Evolutionary conservation across 306 rosid species (phyloP).

Genomic region (Erythrophleum fordii): DNA sequence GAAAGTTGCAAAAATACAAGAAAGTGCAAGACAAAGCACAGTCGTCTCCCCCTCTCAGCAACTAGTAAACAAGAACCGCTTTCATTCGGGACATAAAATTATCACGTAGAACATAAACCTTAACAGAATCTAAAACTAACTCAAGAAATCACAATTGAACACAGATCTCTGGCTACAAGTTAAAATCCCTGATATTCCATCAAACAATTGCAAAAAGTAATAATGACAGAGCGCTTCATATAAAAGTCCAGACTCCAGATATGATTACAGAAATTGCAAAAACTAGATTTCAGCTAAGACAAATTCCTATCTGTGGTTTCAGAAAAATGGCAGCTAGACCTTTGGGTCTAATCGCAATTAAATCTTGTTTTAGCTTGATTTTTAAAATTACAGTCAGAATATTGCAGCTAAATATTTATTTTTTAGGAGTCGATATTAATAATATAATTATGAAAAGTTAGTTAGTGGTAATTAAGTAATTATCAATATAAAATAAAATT

Average conservation of each 20-base stretch:
- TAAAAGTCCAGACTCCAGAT: not conserved
- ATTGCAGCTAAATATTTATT: too few relatives aligned
- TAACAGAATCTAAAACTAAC: not conserved
- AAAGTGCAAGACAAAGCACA: not conserved
- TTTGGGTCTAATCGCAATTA: too few relatives aligned
- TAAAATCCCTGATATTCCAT: not conserved
- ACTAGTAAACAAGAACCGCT: not conserved
- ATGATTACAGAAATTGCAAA: not conserved
- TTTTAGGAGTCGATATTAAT: too few relatives aligned
- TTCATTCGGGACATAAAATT: too few relatives aligned
- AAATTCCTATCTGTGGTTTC: too few relatives aligned
- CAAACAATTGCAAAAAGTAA: not conserved
- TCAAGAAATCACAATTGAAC: not conserved
- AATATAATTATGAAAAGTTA: too few relatives aligned
- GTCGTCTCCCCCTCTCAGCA: not conserved
- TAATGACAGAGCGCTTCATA: too few relatives aligned
- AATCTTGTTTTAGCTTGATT: too few relatives aligned
- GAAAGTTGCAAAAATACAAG: not conserved
- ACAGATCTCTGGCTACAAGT: not conserved
- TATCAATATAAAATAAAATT: too few relatives aligned
- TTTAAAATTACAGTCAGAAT: too few relatives aligned
- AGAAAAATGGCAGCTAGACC: too few relatives aligned
- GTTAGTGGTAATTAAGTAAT: too few relatives aligned
- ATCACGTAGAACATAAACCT: not conserved
- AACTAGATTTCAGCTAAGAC: not conserved